phyloP scores from a whole-genome alignment of 2,329 filamentous ascomycete genomes.

The Trichoderma lentiforme region DNA sequence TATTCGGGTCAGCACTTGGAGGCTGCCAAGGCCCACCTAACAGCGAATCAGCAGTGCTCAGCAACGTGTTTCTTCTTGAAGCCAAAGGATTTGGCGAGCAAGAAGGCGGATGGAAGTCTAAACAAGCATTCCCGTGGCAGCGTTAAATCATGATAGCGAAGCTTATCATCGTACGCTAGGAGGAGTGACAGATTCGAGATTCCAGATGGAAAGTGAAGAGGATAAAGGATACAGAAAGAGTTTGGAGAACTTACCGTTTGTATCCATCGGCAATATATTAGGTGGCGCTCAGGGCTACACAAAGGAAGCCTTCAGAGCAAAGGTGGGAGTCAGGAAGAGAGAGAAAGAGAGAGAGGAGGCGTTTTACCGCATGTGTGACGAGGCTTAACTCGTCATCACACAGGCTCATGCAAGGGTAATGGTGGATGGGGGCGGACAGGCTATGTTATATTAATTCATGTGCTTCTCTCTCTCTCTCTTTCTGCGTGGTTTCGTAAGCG shows the following conservation, averaged over 20 bases:
- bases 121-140: not conserved
- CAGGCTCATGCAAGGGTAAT: not conserved
- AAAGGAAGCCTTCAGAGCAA: slow-evolving; percentile 4
- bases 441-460: not conserved
- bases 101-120: not conserved
- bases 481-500: not conserved
- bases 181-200: not conserved
- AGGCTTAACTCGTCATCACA: slow-evolving; percentile 17
- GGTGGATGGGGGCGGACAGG: not conserved
- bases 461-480: not conserved
- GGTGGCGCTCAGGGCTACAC: slow-evolving; percentile 3
- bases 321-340: not conserved
- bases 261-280: slow-evolving; percentile 29
- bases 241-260: slow-evolving; percentile 28
- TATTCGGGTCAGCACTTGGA: slow-evolving; percentile 19
- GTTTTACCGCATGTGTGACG: slow-evolving; percentile 13
- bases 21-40: slow-evolving; percentile 30
- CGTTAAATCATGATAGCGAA: not conserved
- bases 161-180: not conserved
- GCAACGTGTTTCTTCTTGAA: not conserved
- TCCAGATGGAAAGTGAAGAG: not conserved
- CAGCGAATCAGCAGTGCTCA: not conserved
- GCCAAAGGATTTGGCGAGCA: not conserved
- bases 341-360: not conserved
- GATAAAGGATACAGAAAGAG: not conserved